Percentiles rank a stretch among this genome's conserved stretches.
phyloP scores from a whole-genome alignment of 768 basidiomycete species.

The Udeniomyces megalosporus region DNA sequence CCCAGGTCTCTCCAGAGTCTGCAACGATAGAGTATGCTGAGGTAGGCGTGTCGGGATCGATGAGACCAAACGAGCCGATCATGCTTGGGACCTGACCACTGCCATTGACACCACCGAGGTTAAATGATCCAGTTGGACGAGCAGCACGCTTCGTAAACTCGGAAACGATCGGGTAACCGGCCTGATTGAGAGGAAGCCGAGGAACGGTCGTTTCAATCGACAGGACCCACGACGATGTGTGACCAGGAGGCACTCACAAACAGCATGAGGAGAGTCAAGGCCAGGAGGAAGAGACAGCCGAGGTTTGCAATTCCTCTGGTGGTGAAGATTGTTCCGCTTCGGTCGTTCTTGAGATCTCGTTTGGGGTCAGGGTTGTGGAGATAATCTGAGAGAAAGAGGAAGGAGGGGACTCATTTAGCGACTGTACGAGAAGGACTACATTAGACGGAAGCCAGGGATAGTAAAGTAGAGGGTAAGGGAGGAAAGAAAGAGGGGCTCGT shows the following conservation, averaged over 20 bases:
- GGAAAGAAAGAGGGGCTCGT: too few species aligned
- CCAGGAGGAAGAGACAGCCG: conserved; percentile 1
- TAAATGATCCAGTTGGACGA: conserved; percentile 4
- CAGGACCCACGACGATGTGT: neutral
- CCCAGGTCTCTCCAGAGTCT: conserved; percentile 12
- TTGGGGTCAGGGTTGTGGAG: conserved; percentile 16
- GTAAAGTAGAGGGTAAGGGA: too few species aligned
- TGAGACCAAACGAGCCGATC: neutral
- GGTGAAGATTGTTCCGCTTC: conserved; percentile 1
- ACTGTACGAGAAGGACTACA: neutral
- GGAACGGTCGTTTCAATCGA: neutral
- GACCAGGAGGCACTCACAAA: neutral
- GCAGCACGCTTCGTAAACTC: neutral
- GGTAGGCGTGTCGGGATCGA: conserved; percentile 9
- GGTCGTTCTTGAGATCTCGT: conserved; percentile 3
- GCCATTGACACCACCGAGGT: conserved; percentile 12
- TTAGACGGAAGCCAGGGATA: neutral
- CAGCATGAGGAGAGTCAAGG: conserved; percentile 3
- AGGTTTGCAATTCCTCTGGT: conserved; percentile 7
- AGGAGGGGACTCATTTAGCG: neutral
- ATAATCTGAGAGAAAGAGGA: conserved; percentile 1
- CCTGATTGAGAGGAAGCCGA: neutral
- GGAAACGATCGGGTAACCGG: conserved; percentile 11
- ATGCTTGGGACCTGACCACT: conserved; percentile 6
- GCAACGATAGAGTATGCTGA: neutral